Evolutionary conservation across 176 grass and related monocot species (phyloP), one percentile per base, ranked within the genome.

Genomic region (Cenchrus fungigraminus): DNA sequence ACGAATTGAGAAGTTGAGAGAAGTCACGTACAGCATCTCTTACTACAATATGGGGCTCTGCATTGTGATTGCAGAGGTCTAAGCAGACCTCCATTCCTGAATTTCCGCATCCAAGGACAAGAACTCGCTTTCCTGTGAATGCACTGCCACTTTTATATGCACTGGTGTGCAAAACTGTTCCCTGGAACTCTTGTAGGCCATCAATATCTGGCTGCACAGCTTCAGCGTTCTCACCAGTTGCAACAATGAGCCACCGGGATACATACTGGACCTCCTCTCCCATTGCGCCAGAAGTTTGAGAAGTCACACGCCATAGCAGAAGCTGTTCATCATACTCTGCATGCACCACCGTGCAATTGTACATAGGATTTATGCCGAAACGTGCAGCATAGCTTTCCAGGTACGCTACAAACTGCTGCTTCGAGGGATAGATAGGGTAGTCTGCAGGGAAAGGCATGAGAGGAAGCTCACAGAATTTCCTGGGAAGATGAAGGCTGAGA

Each of bases 21-120:
- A 67, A 65, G 84, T 84, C 79, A 92, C 92, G 59, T 77, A 99
- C 97, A 84, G 84, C 61, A 57, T 99, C 97, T 89, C 93, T 82
- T 73, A 99, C 92, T 46, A 94, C 92, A 80, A 99, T 92, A 90
- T 87, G 85, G 12, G 97, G 94, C 17, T 77, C 54, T 45, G 84
- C 94, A 91, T 85, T 94, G 91, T 97, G 82, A 67, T 94, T 92
- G 91, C 94, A 96, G 71, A 99, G 90, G 78, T 99, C 97, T 81
- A 99, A 77, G 87, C 93, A 96, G 42, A 99, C 97, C 73, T 99
- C 97, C 97, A 99, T 99, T 67, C 97, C 97, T 28, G 97, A 99
- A 34, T 99, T 99, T 66, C 97, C 97, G 43, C 93, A 90, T 14
- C 97, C 97, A 37, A 99, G 82, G 22, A 99, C 97, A 11, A 99